These are phyloP conservation scores for Hyphopichia pseudoburtonii DNA, from an alignment of 1,139 yeast species.

Conservation along the genomic window DNA sequence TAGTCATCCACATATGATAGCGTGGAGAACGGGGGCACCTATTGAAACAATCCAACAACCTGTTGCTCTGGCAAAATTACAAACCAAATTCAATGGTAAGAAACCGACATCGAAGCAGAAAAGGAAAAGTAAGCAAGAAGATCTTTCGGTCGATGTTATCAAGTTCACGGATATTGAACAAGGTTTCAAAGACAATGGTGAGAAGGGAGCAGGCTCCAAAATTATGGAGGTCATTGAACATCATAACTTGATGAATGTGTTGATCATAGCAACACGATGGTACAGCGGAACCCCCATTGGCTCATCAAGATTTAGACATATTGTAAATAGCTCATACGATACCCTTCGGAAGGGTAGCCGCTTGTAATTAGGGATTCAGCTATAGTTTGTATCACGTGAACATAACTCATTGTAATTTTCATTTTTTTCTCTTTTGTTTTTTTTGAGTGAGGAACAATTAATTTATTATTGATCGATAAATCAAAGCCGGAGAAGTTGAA, in stretches of 20 bases:
- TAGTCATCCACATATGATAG: constrained; percentile 65
- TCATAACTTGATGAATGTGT: constrained; percentile 46
- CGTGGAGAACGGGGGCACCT: constrained; percentile 55
- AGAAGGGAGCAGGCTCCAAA: constrained; percentile 62
- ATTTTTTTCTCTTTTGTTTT: not conserved
- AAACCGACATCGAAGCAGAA: constrained; percentile 1
- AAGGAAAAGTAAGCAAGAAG: constrained; percentile 8
- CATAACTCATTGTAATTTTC: not conserved
- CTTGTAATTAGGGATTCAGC: not conserved
- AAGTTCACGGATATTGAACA: constrained; percentile 37
- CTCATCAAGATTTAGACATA: constrained; percentile 61
- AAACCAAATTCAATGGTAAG: not conserved
- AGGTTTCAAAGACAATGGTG: constrained; percentile 65
- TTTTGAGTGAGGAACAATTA: not conserved
- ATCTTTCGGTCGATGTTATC: constrained; percentile 2
- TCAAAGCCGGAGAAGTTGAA: too few relatives aligned
- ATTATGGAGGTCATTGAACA: constrained; percentile 49
- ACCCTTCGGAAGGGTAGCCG: constrained; percentile 25
- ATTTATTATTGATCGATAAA: not conserved
- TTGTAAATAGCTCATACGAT: constrained; percentile 52
- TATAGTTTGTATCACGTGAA: not conserved
- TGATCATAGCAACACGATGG: constrained; percentile 71
- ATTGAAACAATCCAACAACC: not conserved
- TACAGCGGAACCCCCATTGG: constrained; percentile 72
- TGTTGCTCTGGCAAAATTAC: not conserved